Conservation (phyloP, 2,329 filamentous ascomycete species). For the Aspergillus pseudoterreus region DNA sequence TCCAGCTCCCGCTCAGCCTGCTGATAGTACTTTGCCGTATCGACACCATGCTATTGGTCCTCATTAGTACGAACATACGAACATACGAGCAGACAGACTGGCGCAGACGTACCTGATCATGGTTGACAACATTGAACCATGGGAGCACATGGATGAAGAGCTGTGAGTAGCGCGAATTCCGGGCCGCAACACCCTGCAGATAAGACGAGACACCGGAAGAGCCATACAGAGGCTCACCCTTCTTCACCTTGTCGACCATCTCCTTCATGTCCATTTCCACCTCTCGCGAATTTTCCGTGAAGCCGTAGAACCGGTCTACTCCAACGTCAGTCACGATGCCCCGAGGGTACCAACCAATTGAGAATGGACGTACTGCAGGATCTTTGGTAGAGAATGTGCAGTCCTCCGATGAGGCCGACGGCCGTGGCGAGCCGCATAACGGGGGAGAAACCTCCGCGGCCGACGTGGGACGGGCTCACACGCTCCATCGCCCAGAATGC, state of each 20-base stretch:
- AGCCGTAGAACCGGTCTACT: conserved; percentile 90
- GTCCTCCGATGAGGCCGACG: conserved; percentile 71
- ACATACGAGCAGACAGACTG: neutral
- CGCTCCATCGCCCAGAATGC: conserved; percentile 77
- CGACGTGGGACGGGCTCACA: conserved; percentile 78
- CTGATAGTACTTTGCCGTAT: conserved; percentile 97
- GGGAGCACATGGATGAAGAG: conserved; percentile 80
- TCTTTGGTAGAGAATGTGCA: conserved; percentile 80
- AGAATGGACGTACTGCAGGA: conserved; percentile 66
- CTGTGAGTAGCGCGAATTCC: conserved; percentile 88
- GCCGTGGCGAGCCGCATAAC: conserved; percentile 75
- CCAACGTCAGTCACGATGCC: conserved; percentile 8
- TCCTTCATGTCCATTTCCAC: conserved; percentile 95
- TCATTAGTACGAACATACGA: conserved; percentile 11
- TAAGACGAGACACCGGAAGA: conserved; percentile 73
- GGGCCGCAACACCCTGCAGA: conserved; percentile 87
- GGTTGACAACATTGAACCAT: conserved; percentile 99
- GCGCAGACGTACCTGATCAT: conserved; percentile 58
- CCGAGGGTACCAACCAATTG: neutral
- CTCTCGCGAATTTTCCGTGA: conserved; percentile 87
- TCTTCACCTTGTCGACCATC: conserved; percentile 96
- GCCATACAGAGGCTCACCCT: conserved; percentile 84
- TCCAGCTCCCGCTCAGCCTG: conserved; percentile 93
- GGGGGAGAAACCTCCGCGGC: conserved; percentile 75
- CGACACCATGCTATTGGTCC: conserved; percentile 72